Evolutionary conservation across 176 grass and related monocot genomes (phyloP), one percentile per base, ranked within the genome.

Genomic region (Phragmites australis): DNA sequence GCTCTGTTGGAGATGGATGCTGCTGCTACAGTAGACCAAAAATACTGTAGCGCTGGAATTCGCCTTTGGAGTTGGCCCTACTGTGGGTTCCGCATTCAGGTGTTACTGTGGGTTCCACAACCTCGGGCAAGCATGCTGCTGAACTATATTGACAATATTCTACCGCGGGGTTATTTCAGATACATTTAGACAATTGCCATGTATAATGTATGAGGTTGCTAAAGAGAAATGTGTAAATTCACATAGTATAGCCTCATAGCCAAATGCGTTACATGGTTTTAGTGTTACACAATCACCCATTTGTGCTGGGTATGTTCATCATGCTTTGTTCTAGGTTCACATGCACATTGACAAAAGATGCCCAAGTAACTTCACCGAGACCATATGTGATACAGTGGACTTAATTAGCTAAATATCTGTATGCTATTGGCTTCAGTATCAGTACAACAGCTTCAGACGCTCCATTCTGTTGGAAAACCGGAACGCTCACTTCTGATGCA

Each of bases 401-500:
- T 57, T 51, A 63, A 7, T n/a, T n/a, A n/a, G n/a, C 30, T 79
- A 27, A 53, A 65, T 42, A 12, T 68, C 42, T 58, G 18, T 21
- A 54, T 64, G 72, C 68, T 34, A 25, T 32, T 54, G 50, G 80
- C 67, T 88, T 65, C 39, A 75, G 10, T 85, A 76, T 69, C 52
- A 53, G 74, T 54, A 77, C 55, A 58, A 48, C 70, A 66, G 43
- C 50, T 75, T 54, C 70, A 62, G 22, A 65, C 61, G 43, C 72
- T 65, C 16, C 76, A 54, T 75, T 62, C 37, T 13, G 64, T 39
- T 70, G 64, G 64, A 72, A 88, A 89, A 81, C 39, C 37, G 54
- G 48, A 77, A 70, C 56, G 10, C 55, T 59, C 46, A 61, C 47
- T 76, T 76, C 46, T 85, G 87, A 76, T 76, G 65, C 56, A 50